These are phyloP conservation scores for Lactarius psammicola DNA, from an alignment of 768 basidiomycete species.

Conservation along the genomic window DNA sequence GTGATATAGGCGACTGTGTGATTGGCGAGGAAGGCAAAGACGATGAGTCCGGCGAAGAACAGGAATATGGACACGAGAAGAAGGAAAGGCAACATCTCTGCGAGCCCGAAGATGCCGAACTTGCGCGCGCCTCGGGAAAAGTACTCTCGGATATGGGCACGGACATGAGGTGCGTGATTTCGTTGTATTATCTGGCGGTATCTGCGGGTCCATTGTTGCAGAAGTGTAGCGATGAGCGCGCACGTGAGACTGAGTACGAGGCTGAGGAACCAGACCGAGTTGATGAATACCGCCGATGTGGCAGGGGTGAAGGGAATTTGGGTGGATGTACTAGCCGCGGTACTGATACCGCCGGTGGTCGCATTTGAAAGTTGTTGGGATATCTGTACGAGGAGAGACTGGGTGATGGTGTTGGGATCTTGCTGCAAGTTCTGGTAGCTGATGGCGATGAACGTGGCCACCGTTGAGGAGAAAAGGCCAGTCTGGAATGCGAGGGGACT, in stretches of 20 bases:
- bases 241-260: background rate
- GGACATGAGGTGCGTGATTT: background rate
- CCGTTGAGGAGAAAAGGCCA: too few relatives aligned
- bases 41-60: constrained; percentile 7
- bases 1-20: background rate
- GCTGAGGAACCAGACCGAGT: constrained; percentile 3
- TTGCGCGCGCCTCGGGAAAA: constrained; percentile 41
- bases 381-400: too few relatives aligned
- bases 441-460: too few relatives aligned
- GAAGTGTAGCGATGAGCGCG: background rate
- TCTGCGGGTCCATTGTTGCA: constrained; percentile 9
- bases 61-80: background rate
- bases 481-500: background rate
- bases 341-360: background rate
- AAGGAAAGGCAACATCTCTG: constrained; percentile 36
- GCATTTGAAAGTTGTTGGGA: too few relatives aligned
- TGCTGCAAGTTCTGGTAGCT: too few relatives aligned
- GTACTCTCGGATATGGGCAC: constrained; percentile 9
- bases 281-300: background rate
- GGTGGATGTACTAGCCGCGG: too few relatives aligned
- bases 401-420: too few relatives aligned
- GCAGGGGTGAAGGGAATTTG: background rate
- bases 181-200: background rate
- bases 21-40: constrained; percentile 6
- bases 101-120: constrained; percentile 42